phyloP scores from a whole-genome alignment of 208 protist species.

The Sergeia podlipaevii region DNA sequence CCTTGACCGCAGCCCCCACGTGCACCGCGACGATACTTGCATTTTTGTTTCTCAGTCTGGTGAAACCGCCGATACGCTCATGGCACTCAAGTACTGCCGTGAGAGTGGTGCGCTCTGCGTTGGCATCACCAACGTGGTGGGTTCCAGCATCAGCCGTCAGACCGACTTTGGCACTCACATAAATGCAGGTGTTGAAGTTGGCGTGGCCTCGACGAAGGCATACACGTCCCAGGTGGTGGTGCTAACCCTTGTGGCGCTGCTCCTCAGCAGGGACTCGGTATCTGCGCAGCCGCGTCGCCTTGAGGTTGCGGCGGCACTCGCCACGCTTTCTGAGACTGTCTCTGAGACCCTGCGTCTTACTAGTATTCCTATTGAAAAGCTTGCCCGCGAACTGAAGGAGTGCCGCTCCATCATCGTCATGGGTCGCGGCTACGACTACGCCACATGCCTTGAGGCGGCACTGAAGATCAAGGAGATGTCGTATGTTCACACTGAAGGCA shows the following conservation, averaged over 20 bases:
- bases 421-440: slow-evolving; percentile 91
- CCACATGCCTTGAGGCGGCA: slow-evolving; percentile 92
- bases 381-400: slow-evolving; percentile 66
- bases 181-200: slow-evolving; percentile 93
- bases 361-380: slow-evolving; percentile 40
- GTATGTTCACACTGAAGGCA: slow-evolving; percentile 97
- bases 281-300: slow-evolving; percentile 34
- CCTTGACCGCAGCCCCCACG: slow-evolving; percentile 71
- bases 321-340: slow-evolving; percentile 50
- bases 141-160: slow-evolving; percentile 84
- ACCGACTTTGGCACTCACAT: slow-evolving; percentile 87
- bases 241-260: slow-evolving; percentile 88
- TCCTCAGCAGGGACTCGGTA: slow-evolving; percentile 67
- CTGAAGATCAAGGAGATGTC: slow-evolving; percentile 98
- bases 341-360: slow-evolving; percentile 51
- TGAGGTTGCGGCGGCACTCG: slow-evolving; percentile 69
- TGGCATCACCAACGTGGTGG: slow-evolving; percentile 94
- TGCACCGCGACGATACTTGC: slow-evolving; percentile 84
- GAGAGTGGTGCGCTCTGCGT: slow-evolving; percentile 66
- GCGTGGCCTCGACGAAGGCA: slow-evolving; percentile 96
- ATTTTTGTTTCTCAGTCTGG: slow-evolving; percentile 94
- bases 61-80: slow-evolving; percentile 94
- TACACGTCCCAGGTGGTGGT: slow-evolving; percentile 95
- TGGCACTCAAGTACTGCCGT: slow-evolving; percentile 84
- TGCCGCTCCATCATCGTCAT: slow-evolving; percentile 74